phyloP scores from a whole-genome alignment of 768 basidiomycete species.

The Mycena venus region DNA sequence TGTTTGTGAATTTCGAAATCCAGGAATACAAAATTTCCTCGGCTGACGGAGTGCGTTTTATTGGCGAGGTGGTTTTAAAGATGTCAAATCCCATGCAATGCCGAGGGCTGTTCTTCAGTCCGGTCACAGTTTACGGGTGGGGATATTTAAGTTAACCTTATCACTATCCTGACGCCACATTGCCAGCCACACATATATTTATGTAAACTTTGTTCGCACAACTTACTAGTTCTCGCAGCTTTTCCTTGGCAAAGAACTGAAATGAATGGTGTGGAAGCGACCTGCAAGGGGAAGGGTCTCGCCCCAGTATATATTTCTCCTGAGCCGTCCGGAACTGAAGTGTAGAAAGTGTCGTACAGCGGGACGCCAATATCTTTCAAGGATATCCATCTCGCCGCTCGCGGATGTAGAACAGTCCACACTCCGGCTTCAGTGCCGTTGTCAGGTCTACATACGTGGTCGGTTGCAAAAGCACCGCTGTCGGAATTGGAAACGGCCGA shows the following conservation, averaged over 20 bases:
- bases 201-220: background rate
- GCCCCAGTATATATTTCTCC: background rate
- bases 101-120: background rate
- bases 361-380: background rate
- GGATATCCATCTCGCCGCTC: background rate
- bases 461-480: background rate
- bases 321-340: background rate
- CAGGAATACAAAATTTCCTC: background rate
- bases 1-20: background rate
- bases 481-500: background rate
- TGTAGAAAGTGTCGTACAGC: background rate
- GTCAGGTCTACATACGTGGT: background rate
- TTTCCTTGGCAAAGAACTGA: background rate
- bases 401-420: background rate
- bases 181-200: constrained; percentile 2
- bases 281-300: background rate
- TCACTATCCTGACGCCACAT: constrained; percentile 1
- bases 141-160: constrained; percentile 7
- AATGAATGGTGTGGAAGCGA: background rate
- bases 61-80: constrained; percentile 1
- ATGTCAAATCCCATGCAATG: background rate
- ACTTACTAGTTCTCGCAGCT: background rate
- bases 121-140: background rate
- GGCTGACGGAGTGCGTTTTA: background rate
- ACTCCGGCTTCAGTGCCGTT: background rate